Conservation (phyloP, 805 yeast species). For the Candida parachauliodes region DNA sequence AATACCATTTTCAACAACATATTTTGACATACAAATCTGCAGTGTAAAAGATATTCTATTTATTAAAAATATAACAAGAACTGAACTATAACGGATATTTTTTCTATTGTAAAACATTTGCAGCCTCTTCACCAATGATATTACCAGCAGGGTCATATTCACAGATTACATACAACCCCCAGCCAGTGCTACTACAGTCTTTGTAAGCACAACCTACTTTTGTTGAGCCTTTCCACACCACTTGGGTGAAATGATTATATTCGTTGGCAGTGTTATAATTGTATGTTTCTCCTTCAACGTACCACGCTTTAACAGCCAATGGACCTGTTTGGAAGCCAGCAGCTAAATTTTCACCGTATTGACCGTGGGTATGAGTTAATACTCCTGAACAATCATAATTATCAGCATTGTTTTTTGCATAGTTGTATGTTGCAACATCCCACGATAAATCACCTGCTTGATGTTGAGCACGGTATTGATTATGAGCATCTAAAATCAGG, state of each 20-base stretch:
- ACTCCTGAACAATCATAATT: constrained; percentile 36
- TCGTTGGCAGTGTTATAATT: constrained; percentile 21
- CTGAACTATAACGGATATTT: background rate
- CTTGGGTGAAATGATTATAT: constrained; percentile 67
- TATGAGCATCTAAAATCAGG: constrained; percentile 31
- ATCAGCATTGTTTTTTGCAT: constrained; percentile 33
- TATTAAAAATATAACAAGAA: background rate
- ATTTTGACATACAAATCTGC: constrained; percentile 5
- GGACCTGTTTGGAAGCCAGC: constrained; percentile 30
- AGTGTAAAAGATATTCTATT: background rate
- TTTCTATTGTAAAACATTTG: constrained; percentile 24
- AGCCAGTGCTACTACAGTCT: constrained; percentile 45
- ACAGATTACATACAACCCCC: constrained; percentile 33
- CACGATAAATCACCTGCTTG: constrained; percentile 28
- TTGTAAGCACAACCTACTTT: constrained; percentile 75
- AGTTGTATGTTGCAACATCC: constrained; percentile 28
- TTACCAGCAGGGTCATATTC: constrained; percentile 36
- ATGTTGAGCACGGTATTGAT: constrained; percentile 28
- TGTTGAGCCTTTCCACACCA: constrained; percentile 65
- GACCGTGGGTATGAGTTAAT: constrained; percentile 35
- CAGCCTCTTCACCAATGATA: constrained; percentile 24
- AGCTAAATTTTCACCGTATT: constrained; percentile 36
- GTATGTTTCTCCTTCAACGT: constrained; percentile 28
- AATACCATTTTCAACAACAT: constrained; percentile 23
- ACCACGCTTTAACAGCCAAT: constrained; percentile 33